Conservation (phyloP, 2,329 filamentous ascomycete genomes). For the Albifimbria verrucaria region DNA sequence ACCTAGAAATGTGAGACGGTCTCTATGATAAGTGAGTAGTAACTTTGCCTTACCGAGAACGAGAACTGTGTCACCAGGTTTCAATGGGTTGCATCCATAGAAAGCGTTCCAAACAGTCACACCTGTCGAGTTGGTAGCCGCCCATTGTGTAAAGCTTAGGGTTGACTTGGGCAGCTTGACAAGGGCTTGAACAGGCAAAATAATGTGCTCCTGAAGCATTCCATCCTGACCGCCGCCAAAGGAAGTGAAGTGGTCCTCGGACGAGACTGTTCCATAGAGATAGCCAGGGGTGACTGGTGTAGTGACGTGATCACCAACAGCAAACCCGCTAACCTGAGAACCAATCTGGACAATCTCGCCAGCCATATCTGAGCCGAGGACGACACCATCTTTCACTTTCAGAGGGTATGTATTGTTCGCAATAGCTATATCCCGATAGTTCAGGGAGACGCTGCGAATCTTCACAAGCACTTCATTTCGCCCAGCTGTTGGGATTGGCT, state of each 20-base stretch:
- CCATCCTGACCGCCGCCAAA: conserved; percentile 32
- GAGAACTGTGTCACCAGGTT: conserved; percentile 35
- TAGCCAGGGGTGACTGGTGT: conserved; percentile 16
- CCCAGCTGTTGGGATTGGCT: conserved; percentile 20
- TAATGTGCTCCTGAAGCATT: conserved; percentile 37
- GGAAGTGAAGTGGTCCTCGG: conserved; percentile 10
- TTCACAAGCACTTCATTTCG: conserved; percentile 25
- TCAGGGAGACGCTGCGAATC: conserved; percentile 27
- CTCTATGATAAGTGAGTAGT: not conserved
- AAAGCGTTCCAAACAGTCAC: conserved; percentile 47
- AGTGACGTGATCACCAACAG: conserved; percentile 29
- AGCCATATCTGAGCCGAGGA: conserved; percentile 33
- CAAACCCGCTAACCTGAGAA: conserved; percentile 17
- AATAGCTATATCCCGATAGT: conserved; percentile 31
- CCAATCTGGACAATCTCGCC: conserved; percentile 29
- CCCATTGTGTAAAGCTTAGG: conserved; percentile 31
- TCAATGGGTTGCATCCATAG: conserved; percentile 36
- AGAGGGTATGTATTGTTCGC: conserved; percentile 24
- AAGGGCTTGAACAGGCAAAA: conserved; percentile 34
- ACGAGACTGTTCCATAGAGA: conserved; percentile 21
- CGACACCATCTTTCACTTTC: conserved; percentile 24
- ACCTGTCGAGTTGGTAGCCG: conserved; percentile 39
- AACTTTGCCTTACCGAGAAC: conserved; percentile 22
- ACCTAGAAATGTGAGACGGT: conserved; percentile 16
- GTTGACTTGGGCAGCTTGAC: conserved; percentile 35